Percentiles rank a stretch among this genome's conserved stretches.
phyloP scores from a whole-genome alignment of 2,329 filamentous ascomycete genomes.

The Penicillium palitans region DNA sequence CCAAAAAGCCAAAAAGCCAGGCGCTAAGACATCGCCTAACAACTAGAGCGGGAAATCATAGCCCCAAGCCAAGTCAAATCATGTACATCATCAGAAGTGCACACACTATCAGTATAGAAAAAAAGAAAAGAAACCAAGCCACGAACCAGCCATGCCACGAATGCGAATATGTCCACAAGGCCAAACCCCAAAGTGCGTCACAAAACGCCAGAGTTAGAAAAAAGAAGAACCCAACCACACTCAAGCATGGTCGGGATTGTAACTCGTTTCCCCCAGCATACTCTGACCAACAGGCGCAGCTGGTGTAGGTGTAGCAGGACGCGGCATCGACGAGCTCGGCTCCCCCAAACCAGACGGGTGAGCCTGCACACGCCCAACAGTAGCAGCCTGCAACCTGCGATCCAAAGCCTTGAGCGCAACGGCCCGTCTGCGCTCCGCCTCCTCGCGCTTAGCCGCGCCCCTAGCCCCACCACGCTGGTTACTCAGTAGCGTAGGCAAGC shows the following conservation, averaged over 20 bases:
- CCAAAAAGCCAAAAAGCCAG: background rate
- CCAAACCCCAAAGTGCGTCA: conserved; percentile 3
- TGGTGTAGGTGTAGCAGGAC: conserved; percentile 55
- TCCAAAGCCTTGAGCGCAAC: conserved; percentile 89
- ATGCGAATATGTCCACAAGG: conserved; percentile 8
- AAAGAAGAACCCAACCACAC: background rate
- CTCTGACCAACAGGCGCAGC: conserved; percentile 55
- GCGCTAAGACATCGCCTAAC: background rate
- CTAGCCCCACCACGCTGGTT: conserved; percentile 41
- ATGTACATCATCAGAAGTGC: conserved; percentile 12
- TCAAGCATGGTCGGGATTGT: conserved; percentile 62
- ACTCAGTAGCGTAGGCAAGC: conserved; percentile 60
- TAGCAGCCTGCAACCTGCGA: conserved; percentile 84
- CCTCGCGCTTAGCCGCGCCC: conserved; percentile 72
- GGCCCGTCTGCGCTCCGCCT: conserved; percentile 85
- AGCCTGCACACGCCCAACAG: conserved; percentile 53
- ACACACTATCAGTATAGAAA: conserved; percentile 1
- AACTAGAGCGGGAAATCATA: background rate
- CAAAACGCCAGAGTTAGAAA: background rate
- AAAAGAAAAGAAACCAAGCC: background rate
- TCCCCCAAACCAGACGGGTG: conserved; percentile 33
- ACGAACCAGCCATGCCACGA: background rate
- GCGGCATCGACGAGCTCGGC: conserved; percentile 27
- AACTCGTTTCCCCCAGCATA: conserved; percentile 69
- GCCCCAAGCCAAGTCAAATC: conserved; percentile 1